Evolutionary conservation across 2,329 filamentous ascomycete species (phyloP), one percentile per base, ranked within the genome.

Genomic region (Stromatinia cepivora): DNA sequence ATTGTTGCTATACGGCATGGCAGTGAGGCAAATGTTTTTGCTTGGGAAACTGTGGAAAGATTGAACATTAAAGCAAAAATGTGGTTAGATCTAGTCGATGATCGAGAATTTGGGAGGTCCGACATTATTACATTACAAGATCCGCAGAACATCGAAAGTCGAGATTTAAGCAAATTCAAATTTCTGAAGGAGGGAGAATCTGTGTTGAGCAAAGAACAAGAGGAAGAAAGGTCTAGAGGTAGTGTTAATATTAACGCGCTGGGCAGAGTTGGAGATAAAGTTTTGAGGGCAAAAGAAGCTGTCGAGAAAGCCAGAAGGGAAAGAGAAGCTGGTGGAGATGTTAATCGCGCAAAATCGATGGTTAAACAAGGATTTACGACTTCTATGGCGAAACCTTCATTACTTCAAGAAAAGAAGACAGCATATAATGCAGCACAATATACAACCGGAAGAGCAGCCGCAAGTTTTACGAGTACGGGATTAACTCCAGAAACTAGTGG

Each of bases 81-180:
- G 82, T 99, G 95, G 95, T 87, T 85, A 73, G 95, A 99, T 80
- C 81, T 99, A 56, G 86, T 98, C 11, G 92, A 91, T 76, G 94
- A 99, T 75, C 86, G 89, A 72, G 91, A 93, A 70, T 99, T 99
- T 76, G 87, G 87, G 42, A 87, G 95, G 72, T 92, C 92, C 75
- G 95, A 99, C 80, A 94, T 99, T 71, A 97, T 99, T 77, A 97
- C 93, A 0, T 83, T 99, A 13, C 96, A 99, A 79, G 95, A 99
- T 78, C 95, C 95, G 15, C 94, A 97, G 78, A 97, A 97, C 79
- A 84, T 95, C 28, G 89, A 91, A 69, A 88, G 89, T 68, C 84
- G 94, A 73, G 92, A 98, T 79, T 84, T 97, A 72, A 93, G 90
- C 80, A 88, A 90, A 58, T 99, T 97, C 84, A 94, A 95, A 78